Evolutionary conservation across 345 rosid species (phyloP).

Genomic region (Sisymbrium irio): DNA sequence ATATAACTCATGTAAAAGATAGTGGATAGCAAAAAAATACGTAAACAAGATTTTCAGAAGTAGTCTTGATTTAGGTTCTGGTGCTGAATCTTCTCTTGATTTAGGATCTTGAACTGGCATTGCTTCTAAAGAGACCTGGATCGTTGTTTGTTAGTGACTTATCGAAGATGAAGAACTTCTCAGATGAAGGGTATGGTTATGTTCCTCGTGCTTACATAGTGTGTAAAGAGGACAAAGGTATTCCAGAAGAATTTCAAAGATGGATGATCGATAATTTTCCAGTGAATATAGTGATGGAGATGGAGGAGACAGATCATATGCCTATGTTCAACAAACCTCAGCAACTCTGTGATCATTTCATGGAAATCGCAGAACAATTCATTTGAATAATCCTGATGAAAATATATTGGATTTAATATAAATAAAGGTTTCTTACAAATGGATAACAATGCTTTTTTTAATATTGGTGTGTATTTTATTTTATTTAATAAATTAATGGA

Average conservation of each 20-base stretch:
- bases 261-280: conserved; percentile 43
- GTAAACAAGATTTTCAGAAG: not conserved
- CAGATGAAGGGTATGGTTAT: conserved; percentile 36
- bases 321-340: conserved; percentile 43
- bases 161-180: conserved; percentile 26
- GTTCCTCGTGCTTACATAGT: conserved; percentile 36
- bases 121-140: conserved; percentile 39
- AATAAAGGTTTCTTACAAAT: not conserved
- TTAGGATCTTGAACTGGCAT: conserved; percentile 44
- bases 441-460: not conserved
- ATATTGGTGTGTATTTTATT: too few relatives aligned
- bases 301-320: conserved; percentile 47
- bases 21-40: not conserved
- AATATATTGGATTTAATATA: not conserved
- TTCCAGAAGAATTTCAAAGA: conserved; percentile 29
- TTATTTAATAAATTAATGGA: too few relatives aligned
- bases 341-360: conserved; percentile 23
- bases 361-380: conserved; percentile 13
- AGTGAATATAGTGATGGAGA: conserved; percentile 34
- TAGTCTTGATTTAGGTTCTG: not conserved
- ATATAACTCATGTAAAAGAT: not conserved
- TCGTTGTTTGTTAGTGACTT: conserved; percentile 37
- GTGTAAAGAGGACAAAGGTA: conserved; percentile 36
- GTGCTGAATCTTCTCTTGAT: not conserved
- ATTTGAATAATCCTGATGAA: not conserved